Conservation (phyloP, 163 green algal species). For the Scenedesmus sp. region DNA sequence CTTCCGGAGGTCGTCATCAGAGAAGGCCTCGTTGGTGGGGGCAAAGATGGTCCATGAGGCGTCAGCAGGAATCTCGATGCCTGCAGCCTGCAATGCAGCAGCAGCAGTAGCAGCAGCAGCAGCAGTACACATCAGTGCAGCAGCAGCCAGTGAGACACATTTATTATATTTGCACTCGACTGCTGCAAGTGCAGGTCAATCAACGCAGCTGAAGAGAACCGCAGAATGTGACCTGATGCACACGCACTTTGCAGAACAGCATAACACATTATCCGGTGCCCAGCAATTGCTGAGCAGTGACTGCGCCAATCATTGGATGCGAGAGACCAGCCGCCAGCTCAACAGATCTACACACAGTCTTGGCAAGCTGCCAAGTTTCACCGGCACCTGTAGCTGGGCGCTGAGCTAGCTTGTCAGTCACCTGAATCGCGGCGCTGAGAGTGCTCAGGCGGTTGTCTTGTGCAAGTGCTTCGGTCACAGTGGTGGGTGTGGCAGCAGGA, state of each 20-base stretch:
- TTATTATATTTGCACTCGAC: too few species aligned
- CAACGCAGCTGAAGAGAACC: too few species aligned
- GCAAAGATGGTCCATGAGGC: slow-evolving; percentile 2
- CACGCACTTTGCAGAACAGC: too few species aligned
- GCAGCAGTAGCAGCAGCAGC: neutral
- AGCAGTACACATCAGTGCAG: neutral
- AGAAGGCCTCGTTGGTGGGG: neutral
- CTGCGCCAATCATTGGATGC: too few species aligned
- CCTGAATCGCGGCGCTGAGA: neutral
- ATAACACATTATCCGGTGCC: too few species aligned
- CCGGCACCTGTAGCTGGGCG: neutral
- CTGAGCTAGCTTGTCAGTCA: neutral
- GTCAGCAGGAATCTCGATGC: neutral
- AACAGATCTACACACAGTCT: too few species aligned
- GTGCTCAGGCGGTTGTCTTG: neutral
- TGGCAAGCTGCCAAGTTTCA: too few species aligned
- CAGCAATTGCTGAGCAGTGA: too few species aligned
- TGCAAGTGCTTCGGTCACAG: neutral
- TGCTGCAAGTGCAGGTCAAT: too few species aligned
- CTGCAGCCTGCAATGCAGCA: neutral
- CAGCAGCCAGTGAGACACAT: too few species aligned
- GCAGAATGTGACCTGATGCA: too few species aligned
- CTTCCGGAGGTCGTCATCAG: neutral
- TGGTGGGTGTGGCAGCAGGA: neutral
- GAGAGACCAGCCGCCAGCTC: too few species aligned